These are phyloP conservation scores for Geotrichum klebahnii DNA, from an alignment of 1,139 yeast species.

Conservation along the genomic window DNA sequence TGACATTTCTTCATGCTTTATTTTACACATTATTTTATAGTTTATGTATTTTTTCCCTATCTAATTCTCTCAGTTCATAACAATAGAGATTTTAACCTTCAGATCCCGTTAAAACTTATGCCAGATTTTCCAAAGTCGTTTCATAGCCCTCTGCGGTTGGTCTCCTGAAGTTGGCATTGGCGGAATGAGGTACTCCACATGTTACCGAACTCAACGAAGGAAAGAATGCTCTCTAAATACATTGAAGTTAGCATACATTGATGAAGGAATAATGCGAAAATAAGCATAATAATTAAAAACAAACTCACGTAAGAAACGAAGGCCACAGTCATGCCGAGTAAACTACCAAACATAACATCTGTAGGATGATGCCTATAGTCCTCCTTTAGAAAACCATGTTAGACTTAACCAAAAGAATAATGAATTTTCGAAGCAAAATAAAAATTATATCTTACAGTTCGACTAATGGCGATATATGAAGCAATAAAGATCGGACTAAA, in stretches of 20 bases:
- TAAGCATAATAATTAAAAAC: no score
- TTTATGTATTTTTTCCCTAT: no score
- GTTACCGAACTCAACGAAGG: slow-evolving; percentile 16
- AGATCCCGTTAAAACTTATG: background rate
- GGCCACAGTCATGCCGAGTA: slow-evolving; percentile 50
- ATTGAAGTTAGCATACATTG: no score
- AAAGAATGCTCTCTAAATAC: slow-evolving; percentile 18
- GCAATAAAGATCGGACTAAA: slow-evolving; percentile 19
- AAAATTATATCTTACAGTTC: slow-evolving; percentile 30
- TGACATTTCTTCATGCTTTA: no score
- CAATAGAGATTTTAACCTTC: no score
- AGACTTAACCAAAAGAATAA: background rate
- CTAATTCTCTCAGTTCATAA: no score
- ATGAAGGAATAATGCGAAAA: no score
- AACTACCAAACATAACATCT: slow-evolving; percentile 59
- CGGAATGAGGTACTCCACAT: slow-evolving; percentile 16
- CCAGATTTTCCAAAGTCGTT: background rate
- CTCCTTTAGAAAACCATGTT: slow-evolving; percentile 37
- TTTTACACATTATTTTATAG: no score
- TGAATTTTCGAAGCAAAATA: slow-evolving; percentile 39
- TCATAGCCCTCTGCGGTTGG: no score
- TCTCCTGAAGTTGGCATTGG: background rate
- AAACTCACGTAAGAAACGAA: slow-evolving; percentile 42
- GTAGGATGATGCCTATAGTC: slow-evolving; percentile 75
- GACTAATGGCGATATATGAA: slow-evolving; percentile 18